phyloP scores from a whole-genome alignment of 352 stramenopile genomes.

The Blastocystis hominis region DNA sequence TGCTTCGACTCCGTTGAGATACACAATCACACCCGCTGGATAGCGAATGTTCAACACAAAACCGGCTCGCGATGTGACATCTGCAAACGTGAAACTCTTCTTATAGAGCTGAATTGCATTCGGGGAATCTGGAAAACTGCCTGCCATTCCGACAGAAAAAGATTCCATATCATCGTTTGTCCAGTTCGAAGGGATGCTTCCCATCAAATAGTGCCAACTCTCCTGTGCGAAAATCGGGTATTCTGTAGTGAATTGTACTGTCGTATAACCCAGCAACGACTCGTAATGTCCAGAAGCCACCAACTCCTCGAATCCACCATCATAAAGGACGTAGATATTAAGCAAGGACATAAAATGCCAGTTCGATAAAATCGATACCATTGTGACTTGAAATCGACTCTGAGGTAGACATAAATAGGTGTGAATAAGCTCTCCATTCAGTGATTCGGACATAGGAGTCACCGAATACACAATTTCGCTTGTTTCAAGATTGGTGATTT shows the following conservation, averaged over 20 bases:
- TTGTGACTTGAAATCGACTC: background rate
- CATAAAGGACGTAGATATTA: background rate
- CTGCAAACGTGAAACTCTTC: background rate
- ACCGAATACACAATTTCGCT: background rate
- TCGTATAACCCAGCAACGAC: background rate
- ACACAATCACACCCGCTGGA: background rate
- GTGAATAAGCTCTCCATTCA: background rate
- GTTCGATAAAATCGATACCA: background rate
- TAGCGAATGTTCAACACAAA: constrained; percentile 34
- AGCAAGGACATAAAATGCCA: background rate
- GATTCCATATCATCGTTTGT: background rate
- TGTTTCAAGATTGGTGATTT: background rate
- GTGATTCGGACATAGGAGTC: background rate
- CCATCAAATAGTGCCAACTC: constrained; percentile 46
- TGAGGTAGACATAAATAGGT: background rate
- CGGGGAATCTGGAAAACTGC: background rate
- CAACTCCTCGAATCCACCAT: background rate
- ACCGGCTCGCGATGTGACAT: background rate
- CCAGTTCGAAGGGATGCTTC: background rate
- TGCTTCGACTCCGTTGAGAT: constrained; percentile 29
- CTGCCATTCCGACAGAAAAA: background rate
- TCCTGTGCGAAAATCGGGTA: background rate
- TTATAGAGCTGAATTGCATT: constrained; percentile 46
- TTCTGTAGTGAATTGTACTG: background rate
- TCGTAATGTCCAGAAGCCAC: background rate